Conservation (phyloP, 306 rosid genomes). For the Inga oerstediana region DNA sequence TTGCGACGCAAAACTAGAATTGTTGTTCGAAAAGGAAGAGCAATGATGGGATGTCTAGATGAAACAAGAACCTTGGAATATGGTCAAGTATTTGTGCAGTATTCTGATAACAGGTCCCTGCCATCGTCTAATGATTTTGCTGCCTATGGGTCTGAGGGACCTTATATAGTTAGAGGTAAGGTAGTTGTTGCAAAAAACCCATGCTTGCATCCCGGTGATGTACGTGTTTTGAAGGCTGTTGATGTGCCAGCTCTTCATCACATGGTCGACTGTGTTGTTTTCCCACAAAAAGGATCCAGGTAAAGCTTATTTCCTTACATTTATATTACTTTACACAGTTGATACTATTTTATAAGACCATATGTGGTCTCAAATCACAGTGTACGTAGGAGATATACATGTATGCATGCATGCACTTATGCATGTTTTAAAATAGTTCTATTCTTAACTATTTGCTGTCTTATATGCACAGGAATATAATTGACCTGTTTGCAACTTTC, state of each 20-base stretch:
- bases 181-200: conserved; percentile 87
- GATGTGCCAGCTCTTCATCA: conserved; percentile 66
- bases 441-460: neutral
- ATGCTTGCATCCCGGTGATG: conserved; percentile 83
- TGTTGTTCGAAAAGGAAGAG: conserved; percentile 72
- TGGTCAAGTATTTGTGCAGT: conserved; percentile 81
- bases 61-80: conserved; percentile 78
- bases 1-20: conserved; percentile 68
- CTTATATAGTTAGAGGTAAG: conserved; percentile 31
- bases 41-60: conserved; percentile 94
- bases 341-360: neutral
- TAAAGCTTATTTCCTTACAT: conserved; percentile 31
- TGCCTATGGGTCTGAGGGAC: conserved; percentile 10
- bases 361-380: neutral
- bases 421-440: neutral
- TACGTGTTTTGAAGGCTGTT: conserved; percentile 77
- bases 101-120: conserved; percentile 40
- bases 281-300: conserved; percentile 77
- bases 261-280: conserved; percentile 84
- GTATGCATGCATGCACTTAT: neutral
- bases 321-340: neutral
- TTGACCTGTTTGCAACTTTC: neutral
- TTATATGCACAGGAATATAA: neutral
- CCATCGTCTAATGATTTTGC: conserved; percentile 31
- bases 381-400: neutral